Conservation (phyloP, 495 filamentous ascomycete genomes). For the Acidiella bohemica region DNA sequence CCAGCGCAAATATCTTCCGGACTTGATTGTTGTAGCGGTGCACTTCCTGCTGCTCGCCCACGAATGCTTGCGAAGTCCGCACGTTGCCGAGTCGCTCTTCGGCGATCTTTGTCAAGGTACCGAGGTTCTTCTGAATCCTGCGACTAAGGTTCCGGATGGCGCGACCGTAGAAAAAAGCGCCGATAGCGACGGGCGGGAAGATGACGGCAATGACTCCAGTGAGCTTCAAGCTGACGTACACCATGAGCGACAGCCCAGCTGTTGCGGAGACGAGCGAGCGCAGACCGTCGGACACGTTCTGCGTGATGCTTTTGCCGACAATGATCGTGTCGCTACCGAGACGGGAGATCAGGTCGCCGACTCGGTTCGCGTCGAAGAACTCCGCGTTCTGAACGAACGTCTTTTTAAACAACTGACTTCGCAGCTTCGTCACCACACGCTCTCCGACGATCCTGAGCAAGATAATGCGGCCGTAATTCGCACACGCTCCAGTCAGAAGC, state of each 20-base stretch:
- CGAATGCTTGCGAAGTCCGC: slow-evolving; percentile 89
- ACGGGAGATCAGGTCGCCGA: slow-evolving; percentile 88
- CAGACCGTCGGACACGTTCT: slow-evolving; percentile 89
- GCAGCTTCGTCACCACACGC: slow-evolving; percentile 75
- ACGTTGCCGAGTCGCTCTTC: slow-evolving; percentile 94
- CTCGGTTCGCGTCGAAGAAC: slow-evolving; percentile 96
- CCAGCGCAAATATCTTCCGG: slow-evolving; percentile 78
- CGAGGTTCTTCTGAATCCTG: slow-evolving; percentile 83
- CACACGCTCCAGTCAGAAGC: slow-evolving; percentile 58
- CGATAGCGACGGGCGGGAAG: slow-evolving; percentile 84
- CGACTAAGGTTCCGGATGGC: slow-evolving; percentile 75
- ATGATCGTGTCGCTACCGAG: slow-evolving; percentile 93
- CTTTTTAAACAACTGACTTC: slow-evolving; percentile 76
- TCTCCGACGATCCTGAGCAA: slow-evolving; percentile 92
- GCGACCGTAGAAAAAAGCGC: slow-evolving; percentile 81
- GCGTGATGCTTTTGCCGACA: slow-evolving; percentile 94
- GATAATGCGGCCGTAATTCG: slow-evolving; percentile 89
- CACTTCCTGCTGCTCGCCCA: slow-evolving; percentile 80
- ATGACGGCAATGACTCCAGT: slow-evolving; percentile 74
- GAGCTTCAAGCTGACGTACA: slow-evolving; percentile 80
- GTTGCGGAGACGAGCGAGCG: slow-evolving; percentile 75
- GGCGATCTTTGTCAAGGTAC: slow-evolving; percentile 85
- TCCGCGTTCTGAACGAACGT: slow-evolving; percentile 93
- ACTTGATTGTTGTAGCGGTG: slow-evolving; percentile 82
- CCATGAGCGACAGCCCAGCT: slow-evolving; percentile 82